Base-by-base conservation (phyloP, 2,329 filamentous ascomycete species). In the Cryphonectria carpinicola region DNA sequence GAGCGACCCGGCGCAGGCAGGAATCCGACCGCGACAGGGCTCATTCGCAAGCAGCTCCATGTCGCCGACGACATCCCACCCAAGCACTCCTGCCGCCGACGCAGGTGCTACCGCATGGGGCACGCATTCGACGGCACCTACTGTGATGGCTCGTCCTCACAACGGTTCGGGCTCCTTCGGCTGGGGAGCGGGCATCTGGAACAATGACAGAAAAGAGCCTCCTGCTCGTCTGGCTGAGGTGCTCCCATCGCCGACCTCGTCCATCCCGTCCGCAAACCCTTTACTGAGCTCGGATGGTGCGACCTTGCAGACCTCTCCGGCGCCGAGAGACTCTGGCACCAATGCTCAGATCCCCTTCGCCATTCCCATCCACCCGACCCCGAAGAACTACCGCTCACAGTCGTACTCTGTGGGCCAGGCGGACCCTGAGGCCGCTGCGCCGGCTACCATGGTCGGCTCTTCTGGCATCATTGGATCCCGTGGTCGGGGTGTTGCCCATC, bases 321-420 rank as follows among this genome's bases (percentile, higher is more conserved):
- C 80, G 69, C 84, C 83, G 63, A 85, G 84, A 77, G 87, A 87
- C 75, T 86, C 80, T 75, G 86, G 80, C 46, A 83, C 84, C 58
- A 90, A 87, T 73, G 81, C 85, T 75, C 89, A 95, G 73, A 92
- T 97, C 68, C 93, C 94, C 0, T 97, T 97, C 77, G 88, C 93
- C 8, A 97, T 97, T 74, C 94, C 94, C 4, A 85, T 97, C 28
- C 93, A 97, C 73, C 94, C 95, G 0, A 96, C 93, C 0, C 93
- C 93, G 1, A 98, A 98, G 81, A 94, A 93, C 1, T 96, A 97
- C 76, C 91, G 96, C 60, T 99, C 96, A 7, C 94, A 98, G 80
- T 98, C 96, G 5, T 98, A 98, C 80, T 98, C 95, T 0, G 95
- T 97, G 64, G 95, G 95, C 5, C 95, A 98, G 79, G 85, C 94